Percentiles rank a stretch among this genome's conserved stretches.
These are phyloP conservation scores for Saitozyma podzolica DNA, from an alignment of 768 basidiomycete genomes.

Conservation along the genomic window DNA sequence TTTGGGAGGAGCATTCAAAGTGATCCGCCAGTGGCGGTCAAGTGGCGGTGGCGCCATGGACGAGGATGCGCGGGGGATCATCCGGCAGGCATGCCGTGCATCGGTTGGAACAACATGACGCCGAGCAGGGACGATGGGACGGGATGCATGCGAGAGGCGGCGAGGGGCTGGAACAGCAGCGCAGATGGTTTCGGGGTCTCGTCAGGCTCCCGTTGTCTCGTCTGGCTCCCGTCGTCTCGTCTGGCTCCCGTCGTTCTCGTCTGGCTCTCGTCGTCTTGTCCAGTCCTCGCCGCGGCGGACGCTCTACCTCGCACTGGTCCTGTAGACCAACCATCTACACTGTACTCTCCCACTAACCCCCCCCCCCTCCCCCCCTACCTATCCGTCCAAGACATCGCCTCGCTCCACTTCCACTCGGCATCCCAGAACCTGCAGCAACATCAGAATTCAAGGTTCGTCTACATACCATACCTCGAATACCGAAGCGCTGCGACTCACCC, in stretches of 20 bases:
- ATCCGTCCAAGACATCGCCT: slow-evolving; percentile 48
- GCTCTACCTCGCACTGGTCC: too few relatives aligned
- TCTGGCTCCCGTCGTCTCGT: too few relatives aligned
- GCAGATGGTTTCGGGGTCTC: too few relatives aligned
- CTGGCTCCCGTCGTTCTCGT: too few relatives aligned
- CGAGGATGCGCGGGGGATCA: neutral
- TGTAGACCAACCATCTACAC: too few relatives aligned
- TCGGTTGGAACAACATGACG: neutral
- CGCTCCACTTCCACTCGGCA: slow-evolving; percentile 46
- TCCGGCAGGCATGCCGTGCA: neutral
- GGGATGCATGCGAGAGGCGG: too few relatives aligned
- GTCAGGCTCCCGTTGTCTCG: too few relatives aligned
- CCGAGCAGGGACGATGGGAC: too few relatives aligned
- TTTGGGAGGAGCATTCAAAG: neutral
- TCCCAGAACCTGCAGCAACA: slow-evolving; percentile 45
- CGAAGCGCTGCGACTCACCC: slow-evolving; percentile 58
- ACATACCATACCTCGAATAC: neutral
- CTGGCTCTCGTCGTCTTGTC: too few relatives aligned
- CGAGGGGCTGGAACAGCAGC: too few relatives aligned
- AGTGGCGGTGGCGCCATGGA: too few relatives aligned
- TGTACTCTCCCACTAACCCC: neutral
- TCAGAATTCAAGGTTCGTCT: neutral
- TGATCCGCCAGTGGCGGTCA: neutral
- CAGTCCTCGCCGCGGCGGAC: too few relatives aligned
- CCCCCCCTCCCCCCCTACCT: neutral